Percentiles rank a stretch among this genome's conserved stretches.
These are phyloP conservation scores for Pestalotiopsis sp. DNA, from an alignment of 2,329 filamentous ascomycete species.

Conservation along the genomic window DNA sequence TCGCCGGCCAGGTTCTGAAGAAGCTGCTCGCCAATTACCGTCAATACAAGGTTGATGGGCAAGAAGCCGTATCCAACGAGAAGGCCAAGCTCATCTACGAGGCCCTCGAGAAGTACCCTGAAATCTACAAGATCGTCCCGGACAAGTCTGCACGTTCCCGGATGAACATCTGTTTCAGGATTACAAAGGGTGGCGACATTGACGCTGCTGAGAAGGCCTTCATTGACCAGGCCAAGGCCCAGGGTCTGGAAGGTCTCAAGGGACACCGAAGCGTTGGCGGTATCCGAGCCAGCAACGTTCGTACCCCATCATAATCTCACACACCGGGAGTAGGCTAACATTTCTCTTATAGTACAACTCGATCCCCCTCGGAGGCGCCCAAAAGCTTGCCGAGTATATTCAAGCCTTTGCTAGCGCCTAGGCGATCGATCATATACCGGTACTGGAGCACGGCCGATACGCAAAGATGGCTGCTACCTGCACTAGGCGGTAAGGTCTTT, in stretches of 20 bases:
- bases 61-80: conserved; percentile 71
- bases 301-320: not conserved
- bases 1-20: conserved; percentile 87
- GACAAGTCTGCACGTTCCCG: conserved; percentile 75
- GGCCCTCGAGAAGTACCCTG: conserved; percentile 72
- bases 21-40: conserved; percentile 65
- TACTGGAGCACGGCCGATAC: not conserved
- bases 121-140: conserved; percentile 78
- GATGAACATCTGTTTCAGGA: conserved; percentile 95
- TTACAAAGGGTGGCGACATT: conserved; percentile 61
- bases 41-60: conserved; percentile 72
- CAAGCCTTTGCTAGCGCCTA: conserved; percentile 6
- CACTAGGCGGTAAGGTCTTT: not conserved
- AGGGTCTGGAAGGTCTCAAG: conserved; percentile 78
- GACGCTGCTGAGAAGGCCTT: conserved; percentile 79
- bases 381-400: conserved; percentile 54
- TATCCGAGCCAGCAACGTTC: conserved; percentile 74
- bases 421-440: not conserved
- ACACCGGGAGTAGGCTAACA: not conserved
- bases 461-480: no score
- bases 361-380: conserved; percentile 66
- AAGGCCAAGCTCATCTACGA: conserved; percentile 80
- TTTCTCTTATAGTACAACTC: conserved; percentile 69
- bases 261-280: conserved; percentile 87
- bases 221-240: conserved; percentile 69